These are phyloP conservation scores for Wickerhamomyces bovis DNA, from an alignment of 805 yeast genomes.

Conservation along the genomic window DNA sequence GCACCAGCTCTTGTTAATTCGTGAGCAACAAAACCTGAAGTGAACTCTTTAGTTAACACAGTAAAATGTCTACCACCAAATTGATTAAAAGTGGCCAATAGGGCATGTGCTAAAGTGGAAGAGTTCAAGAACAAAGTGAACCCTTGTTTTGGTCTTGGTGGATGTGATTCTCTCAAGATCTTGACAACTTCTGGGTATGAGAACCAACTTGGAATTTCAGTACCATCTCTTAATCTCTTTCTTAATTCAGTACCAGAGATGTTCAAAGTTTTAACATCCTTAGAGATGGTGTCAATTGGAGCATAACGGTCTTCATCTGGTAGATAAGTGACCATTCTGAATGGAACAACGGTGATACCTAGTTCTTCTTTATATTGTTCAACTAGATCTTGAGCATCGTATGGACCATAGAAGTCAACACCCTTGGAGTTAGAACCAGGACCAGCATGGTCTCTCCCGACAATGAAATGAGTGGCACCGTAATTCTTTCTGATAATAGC, in stretches of 20 bases:
- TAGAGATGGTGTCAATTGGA: constrained; percentile 87
- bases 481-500: constrained; percentile 93
- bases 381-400: constrained; percentile 90
- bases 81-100: constrained; percentile 88
- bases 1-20: constrained; percentile 87
- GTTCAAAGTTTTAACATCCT: constrained; percentile 75
- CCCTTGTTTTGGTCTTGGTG: constrained; percentile 88
- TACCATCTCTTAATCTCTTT: constrained; percentile 78
- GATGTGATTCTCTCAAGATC: constrained; percentile 86
- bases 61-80: constrained; percentile 70
- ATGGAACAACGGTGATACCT: constrained; percentile 87
- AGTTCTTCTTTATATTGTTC: constrained; percentile 70
- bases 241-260: constrained; percentile 94
- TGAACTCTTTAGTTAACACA: constrained; percentile 35
- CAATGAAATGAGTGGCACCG: constrained; percentile 96
- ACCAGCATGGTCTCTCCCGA: constrained; percentile 98
- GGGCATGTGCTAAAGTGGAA: constrained; percentile 69
- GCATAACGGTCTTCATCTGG: constrained; percentile 95
- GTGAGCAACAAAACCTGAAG: constrained; percentile 58
- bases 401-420: constrained; percentile 92
- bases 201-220: constrained; percentile 93
- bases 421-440: constrained; percentile 89
- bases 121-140: constrained; percentile 67
- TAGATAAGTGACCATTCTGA: constrained; percentile 92
- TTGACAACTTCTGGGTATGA: constrained; percentile 94